Conservation (phyloP, 495 filamentous ascomycete species). For the Penicillium robsamsonii region DNA sequence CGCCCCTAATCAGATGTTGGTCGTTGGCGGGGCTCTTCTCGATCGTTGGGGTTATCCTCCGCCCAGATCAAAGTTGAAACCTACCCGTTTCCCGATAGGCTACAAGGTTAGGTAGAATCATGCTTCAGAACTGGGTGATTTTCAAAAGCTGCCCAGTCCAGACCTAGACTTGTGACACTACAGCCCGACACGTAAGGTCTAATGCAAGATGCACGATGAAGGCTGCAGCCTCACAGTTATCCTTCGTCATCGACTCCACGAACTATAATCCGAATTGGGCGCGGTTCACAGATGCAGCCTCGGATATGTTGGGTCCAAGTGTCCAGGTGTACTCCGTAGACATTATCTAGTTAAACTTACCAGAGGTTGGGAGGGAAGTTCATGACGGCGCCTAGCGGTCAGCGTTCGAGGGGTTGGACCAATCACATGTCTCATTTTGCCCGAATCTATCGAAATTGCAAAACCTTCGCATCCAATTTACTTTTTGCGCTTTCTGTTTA, state of each 20-base stretch:
- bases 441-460: neutral
- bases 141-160: neutral
- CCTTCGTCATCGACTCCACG: constrained; percentile 7
- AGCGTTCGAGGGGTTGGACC: constrained; percentile 15
- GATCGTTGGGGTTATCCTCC: constrained; percentile 11
- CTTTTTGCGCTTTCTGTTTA: constrained; percentile 2
- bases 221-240: constrained; percentile 15
- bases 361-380: too few species aligned
- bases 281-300: neutral
- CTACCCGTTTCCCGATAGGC: constrained; percentile 21
- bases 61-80: constrained; percentile 18
- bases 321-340: too few species aligned
- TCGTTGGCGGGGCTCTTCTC: constrained; percentile 2
- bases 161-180: constrained; percentile 19
- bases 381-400: constrained; percentile 2
- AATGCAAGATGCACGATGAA: constrained; percentile 9
- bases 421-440: constrained; percentile 2
- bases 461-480: constrained; percentile 6
- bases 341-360: neutral
- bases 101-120: constrained; percentile 10
- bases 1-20: neutral
- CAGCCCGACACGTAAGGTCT: constrained; percentile 1
- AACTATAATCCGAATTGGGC: constrained; percentile 10
- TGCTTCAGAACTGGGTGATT: constrained; percentile 17
- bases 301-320: constrained; percentile 20